phyloP scores from a whole-genome alignment of 2,329 filamentous ascomycete species.

The Xylaria sp. region DNA sequence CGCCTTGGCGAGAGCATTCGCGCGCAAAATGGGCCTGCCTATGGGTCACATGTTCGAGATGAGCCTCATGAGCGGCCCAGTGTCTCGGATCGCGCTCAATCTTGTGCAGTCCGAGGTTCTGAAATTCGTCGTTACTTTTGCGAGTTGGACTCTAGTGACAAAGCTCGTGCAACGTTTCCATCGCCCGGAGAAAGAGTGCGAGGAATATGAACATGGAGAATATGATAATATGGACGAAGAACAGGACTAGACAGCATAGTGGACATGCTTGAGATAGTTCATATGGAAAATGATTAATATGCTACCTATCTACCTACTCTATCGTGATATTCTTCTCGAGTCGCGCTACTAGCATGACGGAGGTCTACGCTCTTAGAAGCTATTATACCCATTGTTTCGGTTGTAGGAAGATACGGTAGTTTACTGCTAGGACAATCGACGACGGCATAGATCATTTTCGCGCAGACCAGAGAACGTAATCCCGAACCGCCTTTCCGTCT shows the following conservation, averaged over 20 bases:
- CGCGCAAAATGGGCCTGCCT: slow-evolving; percentile 36
- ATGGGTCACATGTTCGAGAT: slow-evolving; percentile 37
- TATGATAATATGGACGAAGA: background rate
- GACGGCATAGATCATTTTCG: background rate
- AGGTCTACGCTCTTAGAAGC: background rate
- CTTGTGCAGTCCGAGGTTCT: slow-evolving; percentile 43
- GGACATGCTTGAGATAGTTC: background rate
- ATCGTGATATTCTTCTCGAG: background rate
- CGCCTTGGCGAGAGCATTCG: slow-evolving; percentile 40
- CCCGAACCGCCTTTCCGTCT: too few relatives aligned
- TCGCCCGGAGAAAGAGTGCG: slow-evolving; percentile 41
- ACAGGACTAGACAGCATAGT: background rate
- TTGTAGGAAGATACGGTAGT: background rate
- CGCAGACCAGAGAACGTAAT: too few relatives aligned
- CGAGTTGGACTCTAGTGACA: slow-evolving; percentile 42
- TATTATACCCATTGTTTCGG: background rate
- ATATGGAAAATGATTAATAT: too few relatives aligned
- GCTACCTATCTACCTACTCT: too few relatives aligned
- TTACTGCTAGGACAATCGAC: background rate
- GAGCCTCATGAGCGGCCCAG: slow-evolving; percentile 36
- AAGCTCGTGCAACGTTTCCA: slow-evolving; percentile 37
- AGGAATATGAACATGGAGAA: slow-evolving; percentile 20
- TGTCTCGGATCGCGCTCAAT: slow-evolving; percentile 39
- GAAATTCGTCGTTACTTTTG: slow-evolving; percentile 40
- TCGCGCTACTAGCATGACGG: background rate